A percentile compares a stretch with the other conserved stretches of the same genome.
These are phyloP conservation scores for Zanthoxylum bungeanum DNA, from an alignment of 345 rosid species.

Conservation along the genomic window DNA sequence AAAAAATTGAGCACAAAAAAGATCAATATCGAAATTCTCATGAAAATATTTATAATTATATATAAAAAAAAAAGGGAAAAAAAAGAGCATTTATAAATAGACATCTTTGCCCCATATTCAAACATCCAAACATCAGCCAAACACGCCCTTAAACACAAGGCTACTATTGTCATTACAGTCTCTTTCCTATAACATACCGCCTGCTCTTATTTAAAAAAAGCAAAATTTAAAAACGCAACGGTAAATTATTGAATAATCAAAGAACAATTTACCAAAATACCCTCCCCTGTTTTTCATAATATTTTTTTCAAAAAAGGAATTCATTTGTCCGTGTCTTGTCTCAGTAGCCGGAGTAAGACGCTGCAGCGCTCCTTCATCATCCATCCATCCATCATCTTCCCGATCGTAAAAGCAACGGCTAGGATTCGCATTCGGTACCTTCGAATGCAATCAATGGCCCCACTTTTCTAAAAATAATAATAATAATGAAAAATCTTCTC, in stretches of 20 bases:
- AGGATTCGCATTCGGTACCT: conserved; percentile 53
- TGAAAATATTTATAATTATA: too few relatives aligned
- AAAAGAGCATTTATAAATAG: too few relatives aligned
- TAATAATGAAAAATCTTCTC: conserved; percentile 20
- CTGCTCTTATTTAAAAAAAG: conserved; percentile 1
- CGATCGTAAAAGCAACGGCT: conserved; percentile 71
- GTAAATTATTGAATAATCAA: not conserved
- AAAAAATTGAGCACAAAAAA: too few relatives aligned
- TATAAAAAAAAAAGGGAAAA: too few relatives aligned
- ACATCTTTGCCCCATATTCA: too few relatives aligned
- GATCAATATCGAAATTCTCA: too few relatives aligned
- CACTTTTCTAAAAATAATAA: conserved; percentile 36
- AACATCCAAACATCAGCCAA: too few relatives aligned
- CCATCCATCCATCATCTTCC: conserved; percentile 30
- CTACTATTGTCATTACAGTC: not conserved
- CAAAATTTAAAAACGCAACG: conserved; percentile 12
- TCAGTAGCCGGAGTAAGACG: not conserved
- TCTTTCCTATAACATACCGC: not conserved
- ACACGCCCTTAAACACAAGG: too few relatives aligned
- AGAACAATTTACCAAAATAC: not conserved
- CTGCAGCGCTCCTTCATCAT: not conserved
- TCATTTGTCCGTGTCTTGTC: conserved; percentile 1
- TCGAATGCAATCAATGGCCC: conserved; percentile 75
- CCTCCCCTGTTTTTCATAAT: not conserved
- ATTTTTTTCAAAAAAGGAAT: not conserved